These are phyloP conservation scores for Peribolospora baueri DNA, from an alignment of 768 basidiomycete species.

Conservation along the genomic window DNA sequence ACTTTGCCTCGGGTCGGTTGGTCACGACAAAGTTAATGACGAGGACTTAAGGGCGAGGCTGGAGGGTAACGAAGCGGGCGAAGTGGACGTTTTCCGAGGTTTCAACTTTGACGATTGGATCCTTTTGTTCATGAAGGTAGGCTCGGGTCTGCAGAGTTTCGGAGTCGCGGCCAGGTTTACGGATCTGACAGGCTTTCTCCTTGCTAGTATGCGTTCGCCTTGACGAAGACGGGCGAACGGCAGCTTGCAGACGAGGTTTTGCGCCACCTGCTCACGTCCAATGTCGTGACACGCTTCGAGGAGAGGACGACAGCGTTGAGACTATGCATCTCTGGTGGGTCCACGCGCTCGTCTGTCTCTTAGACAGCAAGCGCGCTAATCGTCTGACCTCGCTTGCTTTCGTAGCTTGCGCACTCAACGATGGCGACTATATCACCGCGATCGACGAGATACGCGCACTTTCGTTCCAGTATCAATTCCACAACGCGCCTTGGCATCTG, in stretches of 20 bases:
- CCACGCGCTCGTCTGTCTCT: constrained; percentile 12
- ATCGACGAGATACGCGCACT: constrained; percentile 57
- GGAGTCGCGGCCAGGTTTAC: not conserved
- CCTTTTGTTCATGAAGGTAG: constrained; percentile 56
- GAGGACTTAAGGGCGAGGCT: constrained; percentile 28
- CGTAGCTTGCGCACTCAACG: constrained; percentile 47
- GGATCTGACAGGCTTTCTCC: constrained; percentile 18
- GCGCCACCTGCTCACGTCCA: constrained; percentile 47
- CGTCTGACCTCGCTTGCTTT: not conserved
- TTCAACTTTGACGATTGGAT: constrained; percentile 69
- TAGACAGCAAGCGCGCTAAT: not conserved
- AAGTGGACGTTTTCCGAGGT: constrained; percentile 50
- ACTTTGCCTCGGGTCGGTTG: not conserved
- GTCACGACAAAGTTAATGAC: constrained; percentile 22
- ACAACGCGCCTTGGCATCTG: constrained; percentile 61
- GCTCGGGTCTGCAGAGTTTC: constrained; percentile 7
- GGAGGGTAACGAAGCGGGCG: constrained; percentile 21
- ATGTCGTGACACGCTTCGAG: constrained; percentile 30
- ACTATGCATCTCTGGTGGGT: constrained; percentile 44
- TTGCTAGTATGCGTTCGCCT: constrained; percentile 45
- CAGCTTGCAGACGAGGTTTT: constrained; percentile 49
- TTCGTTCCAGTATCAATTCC: constrained; percentile 51
- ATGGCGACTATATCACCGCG: constrained; percentile 31
- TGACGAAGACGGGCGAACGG: constrained; percentile 38
- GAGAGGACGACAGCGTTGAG: constrained; percentile 45